A percentile compares a stretch with the other conserved stretches of the same genome.
phyloP scores from a whole-genome alignment of 306 rosid species.

The Luffa acutangula region DNA sequence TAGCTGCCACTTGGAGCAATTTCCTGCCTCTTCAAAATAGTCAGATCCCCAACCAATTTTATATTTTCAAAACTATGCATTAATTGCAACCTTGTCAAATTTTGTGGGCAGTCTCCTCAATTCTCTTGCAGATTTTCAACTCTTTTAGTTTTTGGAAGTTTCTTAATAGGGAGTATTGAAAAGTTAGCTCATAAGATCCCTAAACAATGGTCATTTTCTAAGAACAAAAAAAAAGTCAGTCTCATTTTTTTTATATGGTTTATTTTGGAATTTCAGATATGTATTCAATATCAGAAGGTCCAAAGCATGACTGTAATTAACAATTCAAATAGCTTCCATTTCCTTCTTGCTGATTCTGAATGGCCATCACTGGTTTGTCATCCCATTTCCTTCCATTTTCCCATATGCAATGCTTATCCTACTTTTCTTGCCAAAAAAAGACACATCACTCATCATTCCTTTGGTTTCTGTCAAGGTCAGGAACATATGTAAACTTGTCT shows the following conservation, averaged over 20 bases:
- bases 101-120: slow-evolving; percentile 14
- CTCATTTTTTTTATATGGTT: background rate
- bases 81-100: slow-evolving; percentile 36
- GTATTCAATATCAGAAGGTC: background rate
- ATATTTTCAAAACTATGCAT: slow-evolving; percentile 10
- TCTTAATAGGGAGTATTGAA: background rate
- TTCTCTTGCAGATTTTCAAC: slow-evolving; percentile 14
- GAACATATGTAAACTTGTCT: background rate
- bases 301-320: background rate
- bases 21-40: slow-evolving; percentile 24
- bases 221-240: background rate
- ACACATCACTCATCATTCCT: background rate
- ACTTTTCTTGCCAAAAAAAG: background rate
- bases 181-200: background rate
- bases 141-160: slow-evolving; percentile 12
- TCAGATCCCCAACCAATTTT: slow-evolving; percentile 17
- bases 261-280: background rate
- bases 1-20: slow-evolving; percentile 77
- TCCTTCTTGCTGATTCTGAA: background rate
- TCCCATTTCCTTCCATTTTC: background rate
- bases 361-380: background rate
- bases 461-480: background rate
- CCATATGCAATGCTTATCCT: background rate
- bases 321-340: background rate
- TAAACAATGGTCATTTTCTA: background rate